A percentile compares a stretch with the other conserved stretches of the same genome.
These are phyloP conservation scores for Cyberlindnera mississippiensis DNA, from an alignment of 805 yeast genomes.

Conservation along the genomic window DNA sequence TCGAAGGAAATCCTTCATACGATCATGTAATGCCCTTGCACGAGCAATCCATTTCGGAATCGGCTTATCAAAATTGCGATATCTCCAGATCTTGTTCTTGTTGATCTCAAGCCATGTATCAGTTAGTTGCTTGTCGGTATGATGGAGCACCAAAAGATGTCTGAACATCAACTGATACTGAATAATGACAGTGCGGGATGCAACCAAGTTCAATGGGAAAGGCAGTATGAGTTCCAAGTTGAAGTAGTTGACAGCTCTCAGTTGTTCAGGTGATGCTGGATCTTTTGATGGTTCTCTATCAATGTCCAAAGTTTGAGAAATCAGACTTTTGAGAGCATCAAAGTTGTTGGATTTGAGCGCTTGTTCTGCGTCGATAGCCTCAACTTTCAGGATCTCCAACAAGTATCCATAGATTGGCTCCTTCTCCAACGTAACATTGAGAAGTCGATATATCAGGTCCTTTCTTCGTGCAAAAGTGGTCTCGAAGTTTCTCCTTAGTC, in stretches of 20 bases:
- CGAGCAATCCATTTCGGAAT: constrained; percentile 51
- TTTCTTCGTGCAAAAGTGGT: constrained; percentile 12
- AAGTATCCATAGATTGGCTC: constrained; percentile 39
- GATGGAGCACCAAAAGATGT: constrained; percentile 59
- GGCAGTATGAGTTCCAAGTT: constrained; percentile 65
- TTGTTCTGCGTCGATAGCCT: constrained; percentile 51
- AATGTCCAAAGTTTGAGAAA: constrained; percentile 37
- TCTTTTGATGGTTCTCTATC: constrained; percentile 14
- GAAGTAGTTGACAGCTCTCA: constrained; percentile 46
- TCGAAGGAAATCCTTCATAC: constrained; percentile 48
- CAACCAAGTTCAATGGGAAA: constrained; percentile 77
- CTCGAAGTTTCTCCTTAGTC: constrained; percentile 32
- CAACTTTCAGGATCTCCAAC: constrained; percentile 47
- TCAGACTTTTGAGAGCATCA: constrained; percentile 39
- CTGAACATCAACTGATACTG: constrained; percentile 82
- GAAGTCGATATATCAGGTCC: constrained; percentile 26
- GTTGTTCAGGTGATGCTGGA: constrained; percentile 29
- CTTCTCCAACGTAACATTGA: constrained; percentile 39
- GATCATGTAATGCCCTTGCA: constrained; percentile 50
- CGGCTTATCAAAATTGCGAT: constrained; percentile 37
- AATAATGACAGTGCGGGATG: constrained; percentile 63
- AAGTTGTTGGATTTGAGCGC: constrained; percentile 44
- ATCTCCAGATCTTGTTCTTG: constrained; percentile 64
- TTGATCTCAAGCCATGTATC: constrained; percentile 70
- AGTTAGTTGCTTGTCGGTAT: constrained; percentile 55